Conservation (phyloP, 1,284 basidiomycete species). For the Neonothopanus nambi region DNA sequence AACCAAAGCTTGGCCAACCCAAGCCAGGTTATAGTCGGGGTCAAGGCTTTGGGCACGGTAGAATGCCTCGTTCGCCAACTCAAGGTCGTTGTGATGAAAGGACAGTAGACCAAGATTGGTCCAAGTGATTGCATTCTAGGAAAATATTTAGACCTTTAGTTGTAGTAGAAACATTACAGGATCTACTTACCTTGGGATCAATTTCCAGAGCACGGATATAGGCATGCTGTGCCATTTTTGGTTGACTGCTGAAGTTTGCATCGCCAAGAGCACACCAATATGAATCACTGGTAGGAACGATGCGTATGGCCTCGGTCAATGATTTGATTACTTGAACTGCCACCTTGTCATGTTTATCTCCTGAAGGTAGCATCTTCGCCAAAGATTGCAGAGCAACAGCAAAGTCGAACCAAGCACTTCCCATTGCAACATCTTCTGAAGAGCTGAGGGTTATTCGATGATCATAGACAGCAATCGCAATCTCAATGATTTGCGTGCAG, state of each 20-base stretch:
- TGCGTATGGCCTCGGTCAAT: slow-evolving; percentile 75
- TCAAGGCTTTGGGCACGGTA: slow-evolving; percentile 89
- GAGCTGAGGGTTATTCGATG: slow-evolving; percentile 73
- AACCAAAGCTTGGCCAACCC: slow-evolving; percentile 91
- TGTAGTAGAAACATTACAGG: not conserved
- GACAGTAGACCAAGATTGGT: slow-evolving; percentile 90
- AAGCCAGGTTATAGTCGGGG: slow-evolving; percentile 88
- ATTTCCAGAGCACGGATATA: slow-evolving; percentile 90
- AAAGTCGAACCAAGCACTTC: slow-evolving; percentile 79
- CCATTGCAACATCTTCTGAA: slow-evolving; percentile 55
- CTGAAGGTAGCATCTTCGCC: slow-evolving; percentile 33
- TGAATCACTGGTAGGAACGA: slow-evolving; percentile 71
- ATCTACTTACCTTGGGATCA: slow-evolving; percentile 65
- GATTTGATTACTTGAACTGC: slow-evolving; percentile 61
- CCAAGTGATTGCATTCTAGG: slow-evolving; percentile 81
- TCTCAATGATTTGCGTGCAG: slow-evolving; percentile 45
- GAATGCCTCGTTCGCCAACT: slow-evolving; percentile 87
- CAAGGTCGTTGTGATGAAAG: slow-evolving; percentile 77
- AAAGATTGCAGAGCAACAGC: slow-evolving; percentile 67
- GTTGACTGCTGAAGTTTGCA: slow-evolving; percentile 67
- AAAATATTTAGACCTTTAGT: not conserved
- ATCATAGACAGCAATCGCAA: slow-evolving; percentile 72
- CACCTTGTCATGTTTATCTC: slow-evolving; percentile 32
- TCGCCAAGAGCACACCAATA: slow-evolving; percentile 87
- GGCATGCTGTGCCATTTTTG: slow-evolving; percentile 85